A percentile compares a stretch with the other conserved stretches of the same genome.
Evolutionary conservation across 2,329 filamentous ascomycete species (phyloP).

Genomic region (Hypoxylon sp.): DNA sequence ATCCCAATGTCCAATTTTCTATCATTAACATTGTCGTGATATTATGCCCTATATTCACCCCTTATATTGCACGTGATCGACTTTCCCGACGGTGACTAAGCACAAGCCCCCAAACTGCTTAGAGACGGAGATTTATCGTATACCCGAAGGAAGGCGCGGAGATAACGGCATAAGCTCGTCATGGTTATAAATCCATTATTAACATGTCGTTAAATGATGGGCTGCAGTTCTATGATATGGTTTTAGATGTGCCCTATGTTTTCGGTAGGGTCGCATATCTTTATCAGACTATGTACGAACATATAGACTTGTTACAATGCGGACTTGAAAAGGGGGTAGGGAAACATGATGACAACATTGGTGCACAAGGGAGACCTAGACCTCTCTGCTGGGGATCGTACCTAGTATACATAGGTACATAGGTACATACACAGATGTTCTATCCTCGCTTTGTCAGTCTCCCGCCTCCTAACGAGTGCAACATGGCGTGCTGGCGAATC

Average conservation of each 20-base stretch:
- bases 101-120: background rate
- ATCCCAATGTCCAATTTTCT: too few species aligned
- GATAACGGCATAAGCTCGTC: background rate
- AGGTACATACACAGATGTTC: background rate
- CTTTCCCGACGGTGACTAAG: too few species aligned
- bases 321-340: background rate
- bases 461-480: background rate
- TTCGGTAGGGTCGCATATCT: too few species aligned
- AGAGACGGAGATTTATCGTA: background rate
- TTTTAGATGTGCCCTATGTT: too few species aligned
- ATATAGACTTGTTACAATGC: background rate
- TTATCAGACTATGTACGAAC: background rate
- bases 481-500: too few species aligned
- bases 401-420: background rate
- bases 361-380: too few species aligned
- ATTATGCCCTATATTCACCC: background rate
- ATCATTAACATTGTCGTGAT: background rate
- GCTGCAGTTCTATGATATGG: too few species aligned
- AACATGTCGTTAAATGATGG: too few species aligned
- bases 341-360: background rate
- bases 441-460: background rate
- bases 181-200: too few species aligned
- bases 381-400: background rate
- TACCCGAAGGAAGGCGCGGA: background rate
- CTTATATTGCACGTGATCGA: background rate